Base-by-base conservation (phyloP, 2,329 filamentous ascomycete genomes). In the Aspergillus hiratsukae region DNA sequence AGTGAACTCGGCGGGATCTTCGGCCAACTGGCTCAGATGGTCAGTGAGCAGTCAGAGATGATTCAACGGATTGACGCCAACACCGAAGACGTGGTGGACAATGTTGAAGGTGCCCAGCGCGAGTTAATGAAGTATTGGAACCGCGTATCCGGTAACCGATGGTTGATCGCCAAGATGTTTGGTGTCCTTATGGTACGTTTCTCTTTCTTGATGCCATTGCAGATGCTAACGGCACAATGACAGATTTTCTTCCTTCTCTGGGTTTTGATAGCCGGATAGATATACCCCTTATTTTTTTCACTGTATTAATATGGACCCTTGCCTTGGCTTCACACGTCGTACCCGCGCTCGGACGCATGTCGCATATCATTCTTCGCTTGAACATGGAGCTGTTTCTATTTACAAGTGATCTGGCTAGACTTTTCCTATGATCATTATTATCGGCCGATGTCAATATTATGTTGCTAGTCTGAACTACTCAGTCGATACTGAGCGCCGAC, bases 51-150 rank as follows among this genome's bases (percentile, higher is more conserved):
- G 76, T 91, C 90, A 59, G 94, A 97, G 75, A 96, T 96, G 88
- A 96, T 99, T 63, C 91, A 97, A 75, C 83, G 93, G 51, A 97
- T 97, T 69, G 93, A 97, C 68, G 93, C 93, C 62, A 97, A 97
- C 74, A 97, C 93, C 1, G 94, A 99, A 69, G 92, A 97, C 66
- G 91, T 99, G 5, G 93, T 99, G 54, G 93, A 97, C 69, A 99
- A 99, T 66, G 93, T 99, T n/a, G 86, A 96, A 69, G 94, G 94
- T 19, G 94, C 94, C 5, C 94, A 99, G 72, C 83, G 92, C 61
- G 93, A 99, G 75, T 73, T 99, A 69, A 85, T 99, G 77, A 97
- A 97, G 74, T 99, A 97, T 76, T 99, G 94, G 93, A 88, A 86
- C 28, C 83, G 92, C 43, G 92, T 97, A 28, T 94, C 91, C 55